These are phyloP conservation scores for Myriosclerotinia scirpicola DNA, from an alignment of 2,329 filamentous ascomycete genomes.

Conservation along the genomic window DNA sequence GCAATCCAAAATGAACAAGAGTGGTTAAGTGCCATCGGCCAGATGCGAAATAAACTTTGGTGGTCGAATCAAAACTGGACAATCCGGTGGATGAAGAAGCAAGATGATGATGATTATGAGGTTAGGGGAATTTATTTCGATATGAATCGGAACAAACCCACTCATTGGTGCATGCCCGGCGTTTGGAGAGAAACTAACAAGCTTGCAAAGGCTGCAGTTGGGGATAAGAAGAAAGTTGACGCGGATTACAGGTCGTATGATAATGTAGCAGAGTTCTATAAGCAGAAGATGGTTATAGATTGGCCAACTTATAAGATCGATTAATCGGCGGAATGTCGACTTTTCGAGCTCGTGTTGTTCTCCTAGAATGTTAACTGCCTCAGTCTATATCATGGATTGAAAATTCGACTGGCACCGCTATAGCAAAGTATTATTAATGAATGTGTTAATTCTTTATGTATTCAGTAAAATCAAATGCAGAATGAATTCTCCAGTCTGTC, in stretches of 20 bases:
- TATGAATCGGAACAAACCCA: background rate
- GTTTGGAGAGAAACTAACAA: background rate
- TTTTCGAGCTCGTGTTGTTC: too few species aligned
- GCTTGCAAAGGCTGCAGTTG: background rate
- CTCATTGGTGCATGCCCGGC: background rate
- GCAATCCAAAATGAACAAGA: background rate
- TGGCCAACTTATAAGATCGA: too few species aligned
- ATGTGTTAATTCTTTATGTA: too few species aligned
- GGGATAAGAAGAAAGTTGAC: background rate
- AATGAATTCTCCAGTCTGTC: too few species aligned
- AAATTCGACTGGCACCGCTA: too few species aligned
- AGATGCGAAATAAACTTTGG: background rate
- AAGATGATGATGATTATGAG: background rate
- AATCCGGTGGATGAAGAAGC: constrained; percentile 3
- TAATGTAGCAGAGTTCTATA: background rate
- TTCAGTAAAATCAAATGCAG: too few species aligned
- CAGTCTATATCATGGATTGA: too few species aligned
- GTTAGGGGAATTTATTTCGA: background rate
- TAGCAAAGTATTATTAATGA: too few species aligned
- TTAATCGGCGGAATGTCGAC: background rate
- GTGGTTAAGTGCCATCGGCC: background rate
- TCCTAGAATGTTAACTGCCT: background rate
- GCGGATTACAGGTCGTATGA: background rate
- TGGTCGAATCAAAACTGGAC: constrained; percentile 6
- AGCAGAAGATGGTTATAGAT: background rate